A percentile compares a stretch with the other conserved stretches of the same genome.
phyloP scores from a whole-genome alignment of 768 basidiomycete species.

The Suillus alpinus region DNA sequence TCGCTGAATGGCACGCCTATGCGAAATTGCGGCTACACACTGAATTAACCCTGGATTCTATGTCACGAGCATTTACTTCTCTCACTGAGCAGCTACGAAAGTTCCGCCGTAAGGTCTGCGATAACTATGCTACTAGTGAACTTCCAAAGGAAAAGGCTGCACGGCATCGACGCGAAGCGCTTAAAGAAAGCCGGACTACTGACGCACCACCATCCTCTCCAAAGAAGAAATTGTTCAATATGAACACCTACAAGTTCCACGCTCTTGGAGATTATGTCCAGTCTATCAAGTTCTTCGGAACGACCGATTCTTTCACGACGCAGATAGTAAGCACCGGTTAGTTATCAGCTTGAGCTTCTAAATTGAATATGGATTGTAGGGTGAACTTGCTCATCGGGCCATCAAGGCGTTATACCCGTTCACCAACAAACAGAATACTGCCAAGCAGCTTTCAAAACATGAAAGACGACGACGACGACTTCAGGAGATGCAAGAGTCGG shows the following conservation, averaged over 20 bases:
- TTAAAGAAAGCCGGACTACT: no score
- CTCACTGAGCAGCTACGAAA: no score
- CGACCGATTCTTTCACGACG: conserved; percentile 22
- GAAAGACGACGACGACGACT: conserved; percentile 12
- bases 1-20: no score
- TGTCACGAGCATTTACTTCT: no score
- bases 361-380: conserved; percentile 1
- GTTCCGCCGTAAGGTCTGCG: no score
- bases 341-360: background rate
- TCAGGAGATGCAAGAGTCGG: no score
- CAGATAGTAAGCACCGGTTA: background rate
- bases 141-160: conserved; percentile 26
- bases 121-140: no score
- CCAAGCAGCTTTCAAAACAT: conserved; percentile 27
- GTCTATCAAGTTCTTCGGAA: conserved; percentile 25
- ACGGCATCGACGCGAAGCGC: conserved; percentile 13
- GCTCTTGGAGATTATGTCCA: conserved; percentile 30
- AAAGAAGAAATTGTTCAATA: conserved; percentile 7
- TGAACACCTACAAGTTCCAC: conserved; percentile 19
- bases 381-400: conserved; percentile 12
- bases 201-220: background rate
- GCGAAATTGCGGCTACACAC: no score
- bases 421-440: conserved; percentile 35
- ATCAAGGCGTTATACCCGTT: conserved; percentile 20
- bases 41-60: no score